Base-by-base conservation (phyloP, 139 green algal species). In the Auxenochlorella protothecoides region DNA sequence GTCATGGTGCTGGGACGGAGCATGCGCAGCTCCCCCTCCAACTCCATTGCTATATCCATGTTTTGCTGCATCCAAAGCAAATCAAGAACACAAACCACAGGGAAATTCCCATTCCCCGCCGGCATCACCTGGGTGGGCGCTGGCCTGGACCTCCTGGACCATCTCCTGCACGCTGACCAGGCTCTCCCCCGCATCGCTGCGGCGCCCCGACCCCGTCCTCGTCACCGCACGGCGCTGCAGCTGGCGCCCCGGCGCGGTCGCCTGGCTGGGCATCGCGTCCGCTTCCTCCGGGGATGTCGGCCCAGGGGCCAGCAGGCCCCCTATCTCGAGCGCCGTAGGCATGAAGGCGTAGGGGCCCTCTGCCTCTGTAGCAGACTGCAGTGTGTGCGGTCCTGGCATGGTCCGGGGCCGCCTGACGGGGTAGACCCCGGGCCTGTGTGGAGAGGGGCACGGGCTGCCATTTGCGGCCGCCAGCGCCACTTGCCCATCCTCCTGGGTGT, bases 71-170 rank as follows among this genome's bases (percentile, higher is more conserved):
- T 44, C 27, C 27, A 44, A 44, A 44, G 27, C 27, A 44, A 44
- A 44, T 44, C 27, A 44, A 44, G 27, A 44, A 44, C 27, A 44
- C 0, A 1, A 44, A 44, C 27, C 27, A 44, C 27, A 44, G 27
- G 27, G 27, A 44, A 44, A 44, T 44, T 44, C 27, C 27, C 27
- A 44, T 44, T 44, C 27, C 27, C 27, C 27, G 27, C 27, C 27
- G 27, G 27, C 27, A 44, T 13, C 59, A 64, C 63, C 72, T 14
- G 71, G 15, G 59, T 73, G 62, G 3, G 63, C 11, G 2, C 65
- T 55, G 2, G 53, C 64, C 53, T 87, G 79, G 7, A 81, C 80
- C 53, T 83, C 88, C 5, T 65, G 72, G 73, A 91, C 72, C 73
- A 94, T 73, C 69, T 80, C 79, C 67, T 81, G 76, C 63, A 80